phyloP scores from a whole-genome alignment of 805 yeast species.

The Dipodascopsis uninucleata region DNA sequence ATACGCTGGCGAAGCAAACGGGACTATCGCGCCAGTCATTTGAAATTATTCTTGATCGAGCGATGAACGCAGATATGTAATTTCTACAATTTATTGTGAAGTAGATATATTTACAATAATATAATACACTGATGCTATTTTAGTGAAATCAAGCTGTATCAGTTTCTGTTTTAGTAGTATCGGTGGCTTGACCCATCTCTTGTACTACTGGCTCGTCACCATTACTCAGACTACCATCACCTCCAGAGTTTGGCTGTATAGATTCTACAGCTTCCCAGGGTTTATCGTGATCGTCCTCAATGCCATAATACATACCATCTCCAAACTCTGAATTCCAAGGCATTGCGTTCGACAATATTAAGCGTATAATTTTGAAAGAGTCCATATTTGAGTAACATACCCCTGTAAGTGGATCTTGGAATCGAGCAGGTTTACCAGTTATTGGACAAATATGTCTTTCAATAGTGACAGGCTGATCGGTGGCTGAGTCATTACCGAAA shows the following conservation, averaged over 20 bases:
- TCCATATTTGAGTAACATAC: conserved; percentile 82
- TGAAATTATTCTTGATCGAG: too few relatives aligned
- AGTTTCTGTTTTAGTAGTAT: too few relatives aligned
- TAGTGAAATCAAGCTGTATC: too few relatives aligned
- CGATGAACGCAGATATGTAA: too few relatives aligned
- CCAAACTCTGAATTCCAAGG: conserved; percentile 52
- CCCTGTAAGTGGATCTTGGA: conserved; percentile 84
- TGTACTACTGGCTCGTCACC: too few relatives aligned
- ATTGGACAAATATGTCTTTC: conserved; percentile 64
- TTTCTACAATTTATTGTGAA: too few relatives aligned
- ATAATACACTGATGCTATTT: too few relatives aligned
- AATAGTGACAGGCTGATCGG: conserved; percentile 38
- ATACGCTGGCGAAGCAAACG: conserved; percentile 5
- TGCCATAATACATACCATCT: conserved; percentile 33
- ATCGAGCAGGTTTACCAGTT: conserved; percentile 73
- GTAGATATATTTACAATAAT: too few relatives aligned
- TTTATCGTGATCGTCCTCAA: background rate
- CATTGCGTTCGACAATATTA: conserved; percentile 46
- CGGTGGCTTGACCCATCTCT: too few relatives aligned
- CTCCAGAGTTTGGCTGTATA: too few relatives aligned
- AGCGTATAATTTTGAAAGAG: conserved; percentile 62
- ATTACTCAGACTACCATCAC: too few relatives aligned
- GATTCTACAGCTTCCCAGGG: conserved; percentile 3
- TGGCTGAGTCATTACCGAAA: conserved; percentile 53
- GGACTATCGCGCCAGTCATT: too few relatives aligned